These are phyloP conservation scores for Aspergillus fumigatus DNA, from an alignment of 2,329 filamentous ascomycete genomes.

Conservation along the genomic window DNA sequence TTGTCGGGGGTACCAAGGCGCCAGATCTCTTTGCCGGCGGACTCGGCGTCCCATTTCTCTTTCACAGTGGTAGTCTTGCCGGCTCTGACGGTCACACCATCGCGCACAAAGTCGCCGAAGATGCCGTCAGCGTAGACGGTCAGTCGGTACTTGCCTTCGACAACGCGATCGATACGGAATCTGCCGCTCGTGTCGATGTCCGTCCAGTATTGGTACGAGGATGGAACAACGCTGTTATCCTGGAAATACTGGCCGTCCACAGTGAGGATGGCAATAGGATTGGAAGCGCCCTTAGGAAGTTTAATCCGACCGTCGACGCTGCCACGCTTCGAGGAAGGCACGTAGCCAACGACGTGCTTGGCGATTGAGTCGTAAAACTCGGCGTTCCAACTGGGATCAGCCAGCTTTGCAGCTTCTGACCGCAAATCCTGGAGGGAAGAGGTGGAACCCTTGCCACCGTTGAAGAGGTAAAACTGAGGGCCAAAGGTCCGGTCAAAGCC, in stretches of 20 bases:
- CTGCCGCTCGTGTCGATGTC: constrained; percentile 46
- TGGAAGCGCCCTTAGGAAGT: constrained; percentile 50
- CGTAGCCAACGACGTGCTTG: constrained; percentile 55
- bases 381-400: constrained; percentile 51
- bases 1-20: constrained; percentile 61
- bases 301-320: constrained; percentile 48
- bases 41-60: constrained; percentile 52
- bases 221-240: constrained; percentile 53
- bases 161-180: constrained; percentile 52
- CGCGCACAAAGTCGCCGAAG: constrained; percentile 57
- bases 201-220: constrained; percentile 61
- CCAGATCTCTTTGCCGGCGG: constrained; percentile 56
- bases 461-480: constrained; percentile 61
- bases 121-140: constrained; percentile 60
- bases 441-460: constrained; percentile 47
- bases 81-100: constrained; percentile 45
- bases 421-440: constrained; percentile 45
- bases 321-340: constrained; percentile 49
- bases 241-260: constrained; percentile 52
- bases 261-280: constrained; percentile 54
- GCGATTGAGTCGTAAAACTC: constrained; percentile 63
- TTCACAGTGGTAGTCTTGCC: constrained; percentile 36
- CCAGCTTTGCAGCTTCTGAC: constrained; percentile 51
- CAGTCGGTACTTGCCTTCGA: constrained; percentile 56
- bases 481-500: constrained; percentile 64